A percentile compares a stretch with the other conserved stretches of the same genome.
Evolutionary conservation across 768 basidiomycete genomes (phyloP).

Genomic region (Calocera viscosa): DNA sequence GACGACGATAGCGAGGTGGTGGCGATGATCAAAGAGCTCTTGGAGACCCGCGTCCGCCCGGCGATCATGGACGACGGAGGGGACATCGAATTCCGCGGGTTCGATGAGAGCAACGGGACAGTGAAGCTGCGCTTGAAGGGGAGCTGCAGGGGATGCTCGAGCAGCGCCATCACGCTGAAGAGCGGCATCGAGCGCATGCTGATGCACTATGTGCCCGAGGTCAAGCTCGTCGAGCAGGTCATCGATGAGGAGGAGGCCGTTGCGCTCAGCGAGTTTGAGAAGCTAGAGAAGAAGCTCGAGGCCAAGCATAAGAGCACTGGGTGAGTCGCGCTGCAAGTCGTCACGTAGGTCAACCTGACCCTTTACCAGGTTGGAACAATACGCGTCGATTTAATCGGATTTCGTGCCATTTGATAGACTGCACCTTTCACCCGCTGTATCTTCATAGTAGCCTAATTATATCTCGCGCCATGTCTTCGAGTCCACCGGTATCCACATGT

Average conservation of each 20-base stretch:
- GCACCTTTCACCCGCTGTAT: not conserved
- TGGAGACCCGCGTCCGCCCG: constrained; percentile 89
- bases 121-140: constrained; percentile 91
- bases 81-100: constrained; percentile 91
- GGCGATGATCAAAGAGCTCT: constrained; percentile 95
- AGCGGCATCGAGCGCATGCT: constrained; percentile 96
- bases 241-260: constrained; percentile 82
- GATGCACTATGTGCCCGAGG: constrained; percentile 97
- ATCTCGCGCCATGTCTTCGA: not conserved
- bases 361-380: not conserved
- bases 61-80: constrained; percentile 99
- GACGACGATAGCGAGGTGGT: constrained; percentile 94
- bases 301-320: constrained; percentile 26
- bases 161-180: constrained; percentile 90
- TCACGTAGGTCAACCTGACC: no score
- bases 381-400: not conserved
- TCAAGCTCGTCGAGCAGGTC: constrained; percentile 82
- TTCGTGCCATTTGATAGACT: not conserved
- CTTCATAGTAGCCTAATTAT: not conserved
- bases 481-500: no score
- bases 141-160: constrained; percentile 89
- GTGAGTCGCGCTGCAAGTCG: no score
- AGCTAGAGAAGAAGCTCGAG: constrained; percentile 61
- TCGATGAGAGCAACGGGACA: constrained; percentile 60
- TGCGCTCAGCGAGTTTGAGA: constrained; percentile 76